Percentiles rank a stretch among this genome's conserved stretches.
phyloP scores from a whole-genome alignment of 108 stramenopile genomes.

The Stephanodiscus minutulus region DNA sequence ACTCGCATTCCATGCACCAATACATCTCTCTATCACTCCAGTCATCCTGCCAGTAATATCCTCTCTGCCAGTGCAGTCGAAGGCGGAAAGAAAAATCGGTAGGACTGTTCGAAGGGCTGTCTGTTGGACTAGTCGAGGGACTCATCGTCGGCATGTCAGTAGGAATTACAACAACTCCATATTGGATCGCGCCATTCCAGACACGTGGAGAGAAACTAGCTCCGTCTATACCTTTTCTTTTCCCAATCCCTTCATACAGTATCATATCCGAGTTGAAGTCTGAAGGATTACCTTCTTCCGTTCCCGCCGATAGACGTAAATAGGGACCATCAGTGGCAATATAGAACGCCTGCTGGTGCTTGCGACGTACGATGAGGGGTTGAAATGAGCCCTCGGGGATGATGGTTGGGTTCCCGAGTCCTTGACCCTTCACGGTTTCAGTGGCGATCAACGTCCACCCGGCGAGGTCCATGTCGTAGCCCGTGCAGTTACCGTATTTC shows the following conservation, averaged over 20 bases:
- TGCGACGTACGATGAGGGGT: constrained; percentile 10
- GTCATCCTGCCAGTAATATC: constrained; percentile 66
- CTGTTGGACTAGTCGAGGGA: neutral
- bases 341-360: constrained; percentile 16
- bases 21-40: constrained; percentile 36
- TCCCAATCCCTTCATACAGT: constrained; percentile 15
- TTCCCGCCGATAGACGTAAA: constrained; percentile 4
- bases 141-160: constrained; percentile 1
- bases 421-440: constrained; percentile 11
- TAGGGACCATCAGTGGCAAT: constrained; percentile 16
- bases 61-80: constrained; percentile 55
- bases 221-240: constrained; percentile 5
- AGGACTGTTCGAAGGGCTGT: neutral
- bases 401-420: constrained; percentile 17
- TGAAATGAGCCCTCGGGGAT: constrained; percentile 17
- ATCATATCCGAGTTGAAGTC: constrained; percentile 8
- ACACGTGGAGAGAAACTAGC: constrained; percentile 13
- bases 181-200: constrained; percentile 21
- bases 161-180: constrained; percentile 14
- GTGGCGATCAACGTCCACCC: constrained; percentile 9
- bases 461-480: constrained; percentile 6
- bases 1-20: constrained; percentile 54
- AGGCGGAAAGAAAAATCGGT: constrained; percentile 28
- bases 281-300: neutral
- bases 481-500: constrained; percentile 4